These are phyloP conservation scores for Durusdinium trenchii DNA, from an alignment of 73 alveolate species.

Conservation along the genomic window DNA sequence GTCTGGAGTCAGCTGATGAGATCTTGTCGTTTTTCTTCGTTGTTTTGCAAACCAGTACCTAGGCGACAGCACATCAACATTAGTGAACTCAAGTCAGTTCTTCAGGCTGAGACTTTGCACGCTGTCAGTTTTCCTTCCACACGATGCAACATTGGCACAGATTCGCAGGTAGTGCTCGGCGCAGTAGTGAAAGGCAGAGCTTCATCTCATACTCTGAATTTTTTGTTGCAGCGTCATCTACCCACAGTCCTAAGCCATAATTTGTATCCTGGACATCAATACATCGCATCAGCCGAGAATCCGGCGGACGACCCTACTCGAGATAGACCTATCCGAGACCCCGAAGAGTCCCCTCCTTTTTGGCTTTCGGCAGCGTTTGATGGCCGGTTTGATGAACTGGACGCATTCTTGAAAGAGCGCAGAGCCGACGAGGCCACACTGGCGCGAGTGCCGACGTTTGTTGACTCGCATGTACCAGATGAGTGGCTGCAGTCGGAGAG, in stretches of 20 bases:
- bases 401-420: not conserved
- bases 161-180: conserved; percentile 13
- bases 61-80: not conserved
- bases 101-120: not conserved
- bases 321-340: not conserved
- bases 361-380: not conserved
- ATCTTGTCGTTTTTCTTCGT: not conserved
- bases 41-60: not conserved
- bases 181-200: not conserved
- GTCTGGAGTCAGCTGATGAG: not conserved
- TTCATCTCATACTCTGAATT: not conserved
- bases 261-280: not conserved
- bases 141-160: not conserved
- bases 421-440: not conserved
- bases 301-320: conserved; percentile 27
- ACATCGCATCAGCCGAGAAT: not conserved
- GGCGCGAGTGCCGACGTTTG: not conserved
- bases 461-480: too few relatives aligned
- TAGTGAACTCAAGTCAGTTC: not conserved
- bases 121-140: not conserved
- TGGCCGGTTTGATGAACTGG: not conserved
- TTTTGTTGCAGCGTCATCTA: not conserved
- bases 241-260: not conserved
- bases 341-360: not conserved
- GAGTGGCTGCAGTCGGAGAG: not conserved